A percentile compares a stretch with the other conserved stretches of the same genome.
Conservation (phyloP, 2,329 filamentous ascomycete species). For the Fulvia fulva region DNA sequence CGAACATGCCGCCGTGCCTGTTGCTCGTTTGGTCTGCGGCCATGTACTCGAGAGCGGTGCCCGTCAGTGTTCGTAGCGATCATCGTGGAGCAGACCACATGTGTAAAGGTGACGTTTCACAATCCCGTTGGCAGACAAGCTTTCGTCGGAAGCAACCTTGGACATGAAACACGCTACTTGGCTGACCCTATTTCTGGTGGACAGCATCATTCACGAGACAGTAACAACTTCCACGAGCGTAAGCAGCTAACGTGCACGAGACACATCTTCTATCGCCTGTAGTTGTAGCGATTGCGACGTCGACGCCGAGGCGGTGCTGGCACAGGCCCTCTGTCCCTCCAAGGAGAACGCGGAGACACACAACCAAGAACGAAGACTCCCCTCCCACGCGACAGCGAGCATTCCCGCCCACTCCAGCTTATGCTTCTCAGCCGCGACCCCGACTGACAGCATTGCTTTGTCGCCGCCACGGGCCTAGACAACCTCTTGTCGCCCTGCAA, state of each 20-base stretch:
- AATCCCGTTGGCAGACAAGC: not conserved
- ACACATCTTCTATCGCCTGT: too few species aligned
- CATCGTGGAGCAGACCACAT: too few species aligned
- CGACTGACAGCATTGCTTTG: not conserved
- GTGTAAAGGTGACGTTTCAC: too few species aligned
- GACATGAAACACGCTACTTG: not conserved
- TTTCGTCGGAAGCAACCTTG: not conserved
- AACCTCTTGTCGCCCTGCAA: constrained; percentile 32
- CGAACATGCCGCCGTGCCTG: too few species aligned
- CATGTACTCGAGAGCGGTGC: too few species aligned
- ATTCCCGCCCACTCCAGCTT: not conserved
- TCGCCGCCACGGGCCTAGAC: not conserved
- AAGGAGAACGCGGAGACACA: too few species aligned
- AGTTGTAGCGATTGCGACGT: not conserved
- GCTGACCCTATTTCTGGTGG: not conserved
- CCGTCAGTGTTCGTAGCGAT: too few species aligned
- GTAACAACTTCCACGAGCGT: not conserved
- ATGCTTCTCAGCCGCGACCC: not conserved
- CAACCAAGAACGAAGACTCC: not conserved
- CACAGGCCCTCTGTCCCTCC: not conserved
- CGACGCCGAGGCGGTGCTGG: not conserved
- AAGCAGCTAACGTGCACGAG: too few species aligned
- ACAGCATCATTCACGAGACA: not conserved
- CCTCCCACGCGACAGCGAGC: not conserved
- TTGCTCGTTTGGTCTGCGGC: too few species aligned